Evolutionary conservation across 179 eudicot species (phyloP).

Genomic region (Drosera spatulata): DNA sequence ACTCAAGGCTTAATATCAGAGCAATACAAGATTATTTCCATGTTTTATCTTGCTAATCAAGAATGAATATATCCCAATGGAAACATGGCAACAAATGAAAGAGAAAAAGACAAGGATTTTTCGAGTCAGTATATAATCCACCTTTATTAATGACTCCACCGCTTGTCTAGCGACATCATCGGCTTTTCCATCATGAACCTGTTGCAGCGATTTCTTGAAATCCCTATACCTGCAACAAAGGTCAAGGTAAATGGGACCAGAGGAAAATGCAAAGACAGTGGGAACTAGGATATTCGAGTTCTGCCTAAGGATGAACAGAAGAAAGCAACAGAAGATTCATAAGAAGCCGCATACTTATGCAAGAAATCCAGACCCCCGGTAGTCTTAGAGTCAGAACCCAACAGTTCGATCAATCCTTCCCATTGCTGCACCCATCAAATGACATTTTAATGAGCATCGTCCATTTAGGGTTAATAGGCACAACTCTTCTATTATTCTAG

Average conservation of each 20-base stretch:
- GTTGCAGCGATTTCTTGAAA: conserved; percentile 76
- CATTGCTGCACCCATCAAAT: conserved; percentile 59
- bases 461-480: no score
- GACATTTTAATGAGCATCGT: background rate
- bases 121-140: conserved; percentile 6
- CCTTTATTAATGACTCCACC: conserved; percentile 72
- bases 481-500: no score
- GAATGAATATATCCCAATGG: no score
- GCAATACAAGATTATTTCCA: no score
- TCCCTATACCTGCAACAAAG: conserved; percentile 70
- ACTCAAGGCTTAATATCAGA: no score
- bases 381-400: conserved; percentile 74
- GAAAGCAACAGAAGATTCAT: background rate
- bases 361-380: conserved; percentile 94
- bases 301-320: no score
- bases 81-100: no score
- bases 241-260: background rate
- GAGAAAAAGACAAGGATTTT: background rate
- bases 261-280: no score
- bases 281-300: no score
- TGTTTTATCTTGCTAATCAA: no score
- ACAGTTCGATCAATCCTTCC: conserved; percentile 83
- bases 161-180: conserved; percentile 70
- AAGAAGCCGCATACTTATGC: conserved; percentile 48
- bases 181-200: conserved; percentile 48